Base-by-base conservation (phyloP, 1,284 basidiomycete genomes). In the Fistulinella cinereoalba region DNA sequence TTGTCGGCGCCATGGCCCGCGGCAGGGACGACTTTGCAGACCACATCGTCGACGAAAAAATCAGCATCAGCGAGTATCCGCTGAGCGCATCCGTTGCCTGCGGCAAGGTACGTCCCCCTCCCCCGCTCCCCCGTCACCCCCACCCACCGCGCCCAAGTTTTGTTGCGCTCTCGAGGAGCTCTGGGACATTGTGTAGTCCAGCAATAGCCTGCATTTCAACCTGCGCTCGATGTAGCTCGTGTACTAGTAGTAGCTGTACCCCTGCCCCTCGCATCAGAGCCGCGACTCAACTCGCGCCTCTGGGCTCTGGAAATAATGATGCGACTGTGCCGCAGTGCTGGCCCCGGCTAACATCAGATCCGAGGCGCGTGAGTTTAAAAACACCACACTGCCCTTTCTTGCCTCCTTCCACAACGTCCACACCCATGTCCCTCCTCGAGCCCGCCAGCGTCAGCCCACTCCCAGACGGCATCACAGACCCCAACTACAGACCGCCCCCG, bases 21-120 rank as follows among this genome's bases (percentile, higher is more conserved):
- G 94, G 93, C 9, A 85, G 84, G 53, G 96, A 99, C 62, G 92
- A 95, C 71, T 99, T 99, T 73, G 96, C 97, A 11, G 97, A 99
- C 69, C 89, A 80, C n/a, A 70, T 92, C 54, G 91, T 97, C 1
- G 96, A 99, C 65, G 89, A 97, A 70, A 99, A 99, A 74, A 95
- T 99, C 61, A 84, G 90, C 52, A 94, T 99, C 69, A 94, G 90
- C 60, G 88, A 97, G 60, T 99, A 97, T 69, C 83, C 90, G 6
- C 73, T 99, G 40, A 96, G 92, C 60, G 96, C 97, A 18, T 92
- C 88, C 31, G 94, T 97, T 28, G 96, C 96, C 12, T 99, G 96
- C 65, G 96, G 96, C 53, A 95, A 95, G 79, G 91, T 92, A 56
- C 50, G 83, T 68, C 7, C 1, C 19, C 22, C 19, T 27, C 29